A percentile compares a stretch with the other conserved stretches of the same genome.
Conservation (phyloP, 2,329 filamentous ascomycete genomes). For the Leptoxyphium fumago region DNA sequence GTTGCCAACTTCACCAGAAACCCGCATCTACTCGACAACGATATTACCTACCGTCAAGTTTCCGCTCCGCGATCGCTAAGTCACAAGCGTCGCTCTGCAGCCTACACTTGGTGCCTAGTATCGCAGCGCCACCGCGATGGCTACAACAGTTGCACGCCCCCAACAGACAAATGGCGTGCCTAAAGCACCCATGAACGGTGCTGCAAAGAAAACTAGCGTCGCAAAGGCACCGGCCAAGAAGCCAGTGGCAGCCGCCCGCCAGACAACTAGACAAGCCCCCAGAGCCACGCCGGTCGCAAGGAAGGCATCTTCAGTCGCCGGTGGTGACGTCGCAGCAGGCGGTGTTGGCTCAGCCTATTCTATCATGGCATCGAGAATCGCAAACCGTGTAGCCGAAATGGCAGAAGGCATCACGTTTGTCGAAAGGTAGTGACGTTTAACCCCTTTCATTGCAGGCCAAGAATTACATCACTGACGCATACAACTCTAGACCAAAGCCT, state of each 20-base stretch:
- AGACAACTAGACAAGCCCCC: slow-evolving; percentile 4
- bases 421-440: slow-evolving; percentile 22
- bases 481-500: slow-evolving; percentile 3
- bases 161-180: slow-evolving; percentile 1
- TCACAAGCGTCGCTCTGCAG: not conserved
- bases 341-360: slow-evolving; percentile 30
- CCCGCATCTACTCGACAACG: not conserved
- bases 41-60: not conserved
- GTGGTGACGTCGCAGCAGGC: slow-evolving; percentile 13
- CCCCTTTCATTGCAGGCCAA: slow-evolving; percentile 8
- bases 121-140: slow-evolving; percentile 5
- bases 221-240: slow-evolving; percentile 10
- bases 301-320: slow-evolving; percentile 21
- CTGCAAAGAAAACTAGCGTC: slow-evolving; percentile 9
- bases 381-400: slow-evolving; percentile 38
- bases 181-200: slow-evolving; percentile 12
- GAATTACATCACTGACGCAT: slow-evolving; percentile 4
- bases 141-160: slow-evolving; percentile 4
- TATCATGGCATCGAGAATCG: slow-evolving; percentile 36
- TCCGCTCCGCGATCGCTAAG: not conserved
- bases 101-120: not conserved
- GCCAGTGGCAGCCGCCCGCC: slow-evolving; percentile 1
- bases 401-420: slow-evolving; percentile 38
- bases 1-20: too few relatives aligned
- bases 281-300: slow-evolving; percentile 14